Evolutionary conservation across 1,284 basidiomycete genomes (phyloP), one percentile per base, ranked within the genome.

Genomic region (Austroboletus niveus): DNA sequence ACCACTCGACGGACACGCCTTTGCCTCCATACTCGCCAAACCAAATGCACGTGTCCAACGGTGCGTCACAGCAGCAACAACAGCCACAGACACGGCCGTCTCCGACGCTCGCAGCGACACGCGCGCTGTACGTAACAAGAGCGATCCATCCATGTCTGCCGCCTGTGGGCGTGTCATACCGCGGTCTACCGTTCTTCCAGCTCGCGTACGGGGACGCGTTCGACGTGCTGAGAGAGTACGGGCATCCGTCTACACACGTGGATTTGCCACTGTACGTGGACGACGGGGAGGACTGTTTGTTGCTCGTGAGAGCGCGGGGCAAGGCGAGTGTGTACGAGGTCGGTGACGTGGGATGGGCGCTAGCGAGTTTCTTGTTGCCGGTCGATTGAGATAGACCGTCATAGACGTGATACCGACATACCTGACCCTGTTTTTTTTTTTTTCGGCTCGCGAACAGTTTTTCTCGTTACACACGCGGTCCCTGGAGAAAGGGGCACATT

Each of bases 331-430:
- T 53, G 56, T 53, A 60, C 31, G 65, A 68, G 4, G 35, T 54
- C 7, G 77, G 80, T 8, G 72, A 77, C 8, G 74, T 89, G n/a
- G 88, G 88, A 0, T 90, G 89, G 87, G 83, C 82, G 1, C 66
- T 91, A 53, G 88, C 89, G 31, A 90, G 88, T 66, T 91, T 89
- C 67, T 69, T 91, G 62, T 74, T 85, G 31, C 87, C 87, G 12
- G 61, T 81, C 55, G 74, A 74, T 27, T 72, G 51, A 59, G 47
- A 9, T 7, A 15, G 35, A 24, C 22, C 22, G 35, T 36, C 7
- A 36, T 36, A 14, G 35, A 36, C 15, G 14, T 36, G 15, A 7
- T 7, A 11, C 22, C 22, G 22, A 24, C 22, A 24, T 24, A 24
- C 22, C 22, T 5, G 22, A 24, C 22, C 17, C 17, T 17, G 17